These are phyloP conservation scores for Coemansia sp. DNA, from an alignment of 192 early-diverging fungal genomes.

Conservation along the genomic window DNA sequence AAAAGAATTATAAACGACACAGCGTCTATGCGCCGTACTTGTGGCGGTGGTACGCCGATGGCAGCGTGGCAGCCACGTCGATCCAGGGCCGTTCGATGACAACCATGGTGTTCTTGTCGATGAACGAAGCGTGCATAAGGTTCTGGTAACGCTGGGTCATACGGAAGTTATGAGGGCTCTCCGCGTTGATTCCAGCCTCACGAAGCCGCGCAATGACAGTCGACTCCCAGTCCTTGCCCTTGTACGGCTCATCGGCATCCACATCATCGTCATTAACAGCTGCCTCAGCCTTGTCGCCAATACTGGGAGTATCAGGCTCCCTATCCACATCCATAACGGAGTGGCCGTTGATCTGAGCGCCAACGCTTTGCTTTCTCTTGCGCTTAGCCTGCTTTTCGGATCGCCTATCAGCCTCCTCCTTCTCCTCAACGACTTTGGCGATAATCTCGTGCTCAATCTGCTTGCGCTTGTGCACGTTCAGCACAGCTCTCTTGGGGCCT, in stretches of 20 bases:
- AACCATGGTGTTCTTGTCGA: conserved; percentile 72
- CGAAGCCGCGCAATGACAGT: conserved; percentile 42
- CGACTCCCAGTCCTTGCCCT: conserved; percentile 42
- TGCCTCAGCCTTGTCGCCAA: conserved; percentile 2
- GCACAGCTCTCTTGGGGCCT: conserved; percentile 55
- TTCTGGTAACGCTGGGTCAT: conserved; percentile 81
- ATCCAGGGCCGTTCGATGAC: conserved; percentile 88
- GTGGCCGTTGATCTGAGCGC: conserved; percentile 22
- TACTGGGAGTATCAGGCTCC: conserved; percentile 9
- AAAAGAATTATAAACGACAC: background rate
- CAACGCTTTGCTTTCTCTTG: conserved; percentile 46
- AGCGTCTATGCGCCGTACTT: conserved; percentile 65
- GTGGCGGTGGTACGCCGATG: conserved; percentile 78
- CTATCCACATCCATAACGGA: conserved; percentile 39
- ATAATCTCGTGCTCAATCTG: conserved; percentile 52
- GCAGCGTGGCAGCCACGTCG: conserved; percentile 73
- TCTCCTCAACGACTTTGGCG: conserved; percentile 39
- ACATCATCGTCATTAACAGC: conserved; percentile 8
- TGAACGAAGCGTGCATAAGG: conserved; percentile 75
- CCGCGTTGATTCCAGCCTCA: conserved; percentile 52
- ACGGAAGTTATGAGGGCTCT: conserved; percentile 61
- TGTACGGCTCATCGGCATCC: conserved; percentile 11
- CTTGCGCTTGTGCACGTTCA: conserved; percentile 63
- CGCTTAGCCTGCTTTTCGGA: conserved; percentile 49
- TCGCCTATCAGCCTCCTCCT: conserved; percentile 37